A percentile compares a stretch with the other conserved stretches of the same genome.
These are phyloP conservation scores for Zasmidium citrigriseum DNA, from an alignment of 2,329 filamentous ascomycete species.

Conservation along the genomic window DNA sequence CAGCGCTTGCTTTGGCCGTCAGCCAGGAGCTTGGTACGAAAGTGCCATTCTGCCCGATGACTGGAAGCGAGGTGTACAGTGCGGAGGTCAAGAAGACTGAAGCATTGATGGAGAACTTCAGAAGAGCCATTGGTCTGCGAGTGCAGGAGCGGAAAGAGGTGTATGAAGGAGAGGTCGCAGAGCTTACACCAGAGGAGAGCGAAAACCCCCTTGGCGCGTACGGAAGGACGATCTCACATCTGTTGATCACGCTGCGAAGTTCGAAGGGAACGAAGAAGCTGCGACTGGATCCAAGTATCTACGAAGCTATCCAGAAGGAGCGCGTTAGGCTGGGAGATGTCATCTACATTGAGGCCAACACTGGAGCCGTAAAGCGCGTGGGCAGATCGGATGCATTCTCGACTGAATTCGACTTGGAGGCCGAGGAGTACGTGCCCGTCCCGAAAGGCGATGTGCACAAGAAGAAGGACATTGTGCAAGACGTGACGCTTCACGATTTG, in stretches of 20 bases:
- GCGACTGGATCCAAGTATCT: constrained; percentile 94
- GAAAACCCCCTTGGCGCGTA: constrained; percentile 97
- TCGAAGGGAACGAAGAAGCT: constrained; percentile 98
- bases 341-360: constrained; percentile 99
- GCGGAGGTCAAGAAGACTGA: constrained; percentile 99
- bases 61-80: constrained; percentile 96
- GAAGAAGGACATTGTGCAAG: constrained; percentile 99
- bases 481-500: constrained; percentile 94
- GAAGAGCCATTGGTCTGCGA: constrained; percentile 91
- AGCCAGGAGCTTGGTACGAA: constrained; percentile 97
- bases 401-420: constrained; percentile 97
- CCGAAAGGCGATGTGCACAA: constrained; percentile 99
- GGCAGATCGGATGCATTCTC: constrained; percentile 95
- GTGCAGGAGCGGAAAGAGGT: constrained; percentile 99
- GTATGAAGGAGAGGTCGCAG: constrained; percentile 97
- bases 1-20: constrained; percentile 89
- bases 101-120: constrained; percentile 98
- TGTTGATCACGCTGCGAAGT: constrained; percentile 92
- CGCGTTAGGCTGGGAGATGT: constrained; percentile 94
- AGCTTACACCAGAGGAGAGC: constrained; percentile 94
- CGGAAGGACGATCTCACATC: constrained; percentile 93
- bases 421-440: constrained; percentile 97
- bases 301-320: constrained; percentile 99
- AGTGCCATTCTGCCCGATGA: constrained; percentile 97
- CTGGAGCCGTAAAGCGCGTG: constrained; percentile 94